Percentiles rank a stretch among this genome's conserved stretches.
These are phyloP conservation scores for Poronia punctata DNA, from an alignment of 495 filamentous ascomycete genomes.

Conservation along the genomic window DNA sequence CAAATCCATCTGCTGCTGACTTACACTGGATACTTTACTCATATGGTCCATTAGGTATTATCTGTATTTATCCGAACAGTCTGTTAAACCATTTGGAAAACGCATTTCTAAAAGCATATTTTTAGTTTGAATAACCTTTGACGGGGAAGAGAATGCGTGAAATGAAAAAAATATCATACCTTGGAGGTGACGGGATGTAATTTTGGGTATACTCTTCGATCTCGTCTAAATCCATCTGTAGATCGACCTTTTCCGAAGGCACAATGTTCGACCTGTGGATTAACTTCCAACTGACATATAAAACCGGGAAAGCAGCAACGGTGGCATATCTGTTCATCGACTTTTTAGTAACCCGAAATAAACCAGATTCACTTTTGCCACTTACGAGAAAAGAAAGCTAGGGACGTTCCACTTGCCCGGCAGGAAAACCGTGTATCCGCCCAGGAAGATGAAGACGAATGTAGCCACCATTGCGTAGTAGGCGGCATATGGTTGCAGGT, in stretches of 20 bases:
- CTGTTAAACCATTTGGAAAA: constrained; percentile 13
- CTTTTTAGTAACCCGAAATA: background rate
- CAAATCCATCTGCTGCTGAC: no score
- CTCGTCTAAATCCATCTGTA: constrained; percentile 56
- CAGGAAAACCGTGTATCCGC: constrained; percentile 71
- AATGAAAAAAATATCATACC: constrained; percentile 34
- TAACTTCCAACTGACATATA: constrained; percentile 67
- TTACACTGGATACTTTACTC: no score
- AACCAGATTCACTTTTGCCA: no score
- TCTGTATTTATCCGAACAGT: constrained; percentile 2
- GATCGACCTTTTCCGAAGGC: constrained; percentile 54
- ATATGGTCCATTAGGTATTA: no score
- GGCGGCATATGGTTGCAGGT: constrained; percentile 62
- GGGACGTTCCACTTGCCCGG: constrained; percentile 64
- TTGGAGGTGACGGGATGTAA: constrained; percentile 51
- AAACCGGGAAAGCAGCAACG: constrained; percentile 56
- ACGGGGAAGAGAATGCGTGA: background rate
- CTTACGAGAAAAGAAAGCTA: constrained; percentile 69
- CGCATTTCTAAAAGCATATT: constrained; percentile 14
- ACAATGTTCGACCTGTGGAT: constrained; percentile 54
- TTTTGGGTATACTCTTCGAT: constrained; percentile 68
- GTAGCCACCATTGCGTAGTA: constrained; percentile 57
- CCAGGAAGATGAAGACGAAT: constrained; percentile 64
- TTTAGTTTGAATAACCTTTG: constrained; percentile 2
- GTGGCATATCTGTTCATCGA: constrained; percentile 47